A percentile compares a stretch with the other conserved stretches of the same genome.
Evolutionary conservation across 108 stramenopile species (phyloP).

Genomic region (Bacterosira constricta): DNA sequence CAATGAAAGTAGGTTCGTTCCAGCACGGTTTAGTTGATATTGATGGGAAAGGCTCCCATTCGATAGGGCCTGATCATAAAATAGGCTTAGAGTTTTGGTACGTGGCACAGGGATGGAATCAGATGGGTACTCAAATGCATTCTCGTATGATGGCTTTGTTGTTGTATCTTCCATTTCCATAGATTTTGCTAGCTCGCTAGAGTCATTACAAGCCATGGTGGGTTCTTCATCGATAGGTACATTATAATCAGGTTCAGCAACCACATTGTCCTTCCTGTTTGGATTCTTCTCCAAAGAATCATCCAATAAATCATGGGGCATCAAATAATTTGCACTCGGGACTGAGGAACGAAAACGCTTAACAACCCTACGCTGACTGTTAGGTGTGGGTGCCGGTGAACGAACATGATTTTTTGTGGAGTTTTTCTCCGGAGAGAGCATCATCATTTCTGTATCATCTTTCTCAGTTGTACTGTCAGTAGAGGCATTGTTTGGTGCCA

Average conservation of each 20-base stretch:
- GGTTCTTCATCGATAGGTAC: background rate
- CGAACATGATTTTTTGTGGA: conserved; percentile 6
- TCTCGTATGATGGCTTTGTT: conserved; percentile 21
- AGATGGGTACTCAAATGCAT: conserved; percentile 35
- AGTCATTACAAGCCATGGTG: background rate
- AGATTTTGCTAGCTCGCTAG: background rate
- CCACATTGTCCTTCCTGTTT: background rate
- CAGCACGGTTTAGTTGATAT: conserved; percentile 36
- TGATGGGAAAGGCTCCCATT: conserved; percentile 37
- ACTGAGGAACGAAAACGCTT: conserved; percentile 41
- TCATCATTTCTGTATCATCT: background rate
- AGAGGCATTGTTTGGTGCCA: background rate
- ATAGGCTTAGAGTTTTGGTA: conserved; percentile 16
- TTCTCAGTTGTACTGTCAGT: too few species aligned
- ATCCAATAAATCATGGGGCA: conserved; percentile 19
- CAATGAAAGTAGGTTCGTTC: conserved; percentile 33
- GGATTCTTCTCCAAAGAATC: conserved; percentile 11
- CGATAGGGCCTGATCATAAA: conserved; percentile 28
- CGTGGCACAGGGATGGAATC: conserved; percentile 14
- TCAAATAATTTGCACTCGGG: conserved; percentile 34
- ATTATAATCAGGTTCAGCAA: background rate
- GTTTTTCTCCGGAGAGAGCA: conserved; percentile 7
- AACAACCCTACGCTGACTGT: conserved; percentile 42
- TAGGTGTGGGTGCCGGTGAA: conserved; percentile 49
- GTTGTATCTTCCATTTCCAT: background rate